Evolutionary conservation across 73 alveolate genomes (phyloP).

Genomic region (Blepharisma japonicum): DNA sequence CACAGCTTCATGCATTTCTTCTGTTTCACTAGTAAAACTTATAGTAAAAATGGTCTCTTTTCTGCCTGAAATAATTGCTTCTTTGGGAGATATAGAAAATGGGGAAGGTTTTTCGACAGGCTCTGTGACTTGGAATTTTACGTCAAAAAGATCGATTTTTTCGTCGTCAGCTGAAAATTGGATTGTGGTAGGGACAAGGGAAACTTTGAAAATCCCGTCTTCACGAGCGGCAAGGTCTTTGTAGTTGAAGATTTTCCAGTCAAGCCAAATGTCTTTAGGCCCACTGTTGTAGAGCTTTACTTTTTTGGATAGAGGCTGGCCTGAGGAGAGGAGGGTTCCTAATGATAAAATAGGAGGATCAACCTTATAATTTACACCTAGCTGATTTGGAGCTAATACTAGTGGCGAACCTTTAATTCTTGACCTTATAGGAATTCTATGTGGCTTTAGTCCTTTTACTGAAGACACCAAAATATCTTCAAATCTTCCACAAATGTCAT

Average conservation of each 20-base stretch:
- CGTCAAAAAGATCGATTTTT: conserved; percentile 53
- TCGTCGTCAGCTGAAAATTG: conserved; percentile 22
- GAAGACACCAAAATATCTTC: conserved; percentile 50
- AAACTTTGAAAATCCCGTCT: conserved; percentile 35
- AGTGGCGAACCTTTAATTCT: conserved; percentile 64
- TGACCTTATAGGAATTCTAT: conserved; percentile 54
- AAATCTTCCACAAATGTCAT: conserved; percentile 69
- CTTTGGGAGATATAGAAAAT: conserved; percentile 49
- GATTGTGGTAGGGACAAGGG: conserved; percentile 6
- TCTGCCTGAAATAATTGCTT: conserved; percentile 42
- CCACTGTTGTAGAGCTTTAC: conserved; percentile 66
- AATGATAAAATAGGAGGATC: conserved; percentile 64
- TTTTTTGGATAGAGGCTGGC: conserved; percentile 46
- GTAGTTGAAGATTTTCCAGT: conserved; percentile 60
- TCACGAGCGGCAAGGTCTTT: conserved; percentile 31
- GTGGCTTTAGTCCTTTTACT: conserved; percentile 54
- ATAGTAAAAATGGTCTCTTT: conserved; percentile 40
- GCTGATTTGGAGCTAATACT: conserved; percentile 55
- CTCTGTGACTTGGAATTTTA: conserved; percentile 56
- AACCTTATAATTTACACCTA: conserved; percentile 60
- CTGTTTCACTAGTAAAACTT: conserved; percentile 46
- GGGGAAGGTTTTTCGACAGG: conserved; percentile 57
- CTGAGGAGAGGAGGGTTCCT: conserved; percentile 49
- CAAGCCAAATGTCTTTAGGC: conserved; percentile 44
- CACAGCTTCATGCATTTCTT: conserved; percentile 49